Base-by-base conservation (phyloP, 306 rosid genomes). In the Ammopiptanthus mongolicus region DNA sequence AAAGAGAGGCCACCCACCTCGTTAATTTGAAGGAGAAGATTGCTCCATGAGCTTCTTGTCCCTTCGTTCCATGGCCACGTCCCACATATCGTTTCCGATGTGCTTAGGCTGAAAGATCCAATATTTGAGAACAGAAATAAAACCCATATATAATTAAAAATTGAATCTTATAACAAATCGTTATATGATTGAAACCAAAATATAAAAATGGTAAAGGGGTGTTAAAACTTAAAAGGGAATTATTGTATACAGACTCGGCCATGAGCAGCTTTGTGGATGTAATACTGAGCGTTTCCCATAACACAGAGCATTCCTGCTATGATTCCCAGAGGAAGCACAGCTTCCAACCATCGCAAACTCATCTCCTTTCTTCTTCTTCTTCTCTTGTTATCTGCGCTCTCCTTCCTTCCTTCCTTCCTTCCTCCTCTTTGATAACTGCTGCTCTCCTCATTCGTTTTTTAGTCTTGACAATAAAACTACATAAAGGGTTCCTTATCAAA, bases 21-120 rank as follows among this genome's bases (percentile, higher is more conserved):
- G 34, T 64, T 53, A 88, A 69, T 75, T 75, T 50, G 81, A 50
- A 76, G 88, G 17, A 60, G 87, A 53, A 2, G 88, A 17, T 48
- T 85, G 87, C 31, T 90, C 96, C 18, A 82, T 6, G 66, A 96
- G 90, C 82, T 88, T 92, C 88, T 96, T 90, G 81, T 96, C 99
- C 89, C 98, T 85, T 21, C 96, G 85, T 61, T 96, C 99, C 98
- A 90, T 96, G 39, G 99, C 98, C 1, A 90, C 96, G 39, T 96
- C 99, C 98, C 99, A 96, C 91, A 90, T 29, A 71, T 96, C 98
- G 78, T 81, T 89, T 0, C 99, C 93, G 62, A 92, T 67, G 82
- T 96, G 99, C 90, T 92, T 96, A 65, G 99, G 96, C 97, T 92
- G 88, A 66, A 3, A 61, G 33, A 71, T 65, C 56, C 46, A 19